These are phyloP conservation scores for Alternaria sp. DNA, from an alignment of 2,329 filamentous ascomycete species.

Conservation along the genomic window DNA sequence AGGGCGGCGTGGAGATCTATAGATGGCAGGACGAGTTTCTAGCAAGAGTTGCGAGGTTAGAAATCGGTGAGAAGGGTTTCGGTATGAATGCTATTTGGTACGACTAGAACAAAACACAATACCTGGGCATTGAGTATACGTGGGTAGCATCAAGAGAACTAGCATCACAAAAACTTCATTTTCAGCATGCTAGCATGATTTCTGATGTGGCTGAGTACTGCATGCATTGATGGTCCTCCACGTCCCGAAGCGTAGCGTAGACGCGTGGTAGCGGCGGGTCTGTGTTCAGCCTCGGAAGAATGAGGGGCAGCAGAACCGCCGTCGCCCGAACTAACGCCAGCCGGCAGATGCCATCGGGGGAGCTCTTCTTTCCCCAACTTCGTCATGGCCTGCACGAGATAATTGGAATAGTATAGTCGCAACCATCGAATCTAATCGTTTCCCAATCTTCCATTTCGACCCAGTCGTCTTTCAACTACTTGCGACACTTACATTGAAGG, in stretches of 20 bases:
- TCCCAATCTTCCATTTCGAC: neutral
- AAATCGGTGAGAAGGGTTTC: conserved; percentile 86
- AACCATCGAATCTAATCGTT: neutral
- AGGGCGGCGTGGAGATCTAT: conserved; percentile 87
- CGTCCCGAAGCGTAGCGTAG: conserved; percentile 1
- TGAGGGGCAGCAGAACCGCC: conserved; percentile 23
- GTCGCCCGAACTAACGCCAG: conserved; percentile 14
- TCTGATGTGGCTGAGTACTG: neutral
- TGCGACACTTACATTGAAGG: neutral
- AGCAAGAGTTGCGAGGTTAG: conserved; percentile 75
- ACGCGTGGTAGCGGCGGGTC: neutral
- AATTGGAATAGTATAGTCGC: conserved; percentile 2
- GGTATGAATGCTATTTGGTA: conserved; percentile 98
- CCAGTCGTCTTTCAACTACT: neutral
- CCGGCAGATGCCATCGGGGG: conserved; percentile 45
- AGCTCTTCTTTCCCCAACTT: conserved; percentile 18
- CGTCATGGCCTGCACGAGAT: conserved; percentile 5
- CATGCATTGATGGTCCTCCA: neutral
- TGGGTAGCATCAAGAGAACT: neutral
- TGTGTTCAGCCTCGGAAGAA: conserved; percentile 35
- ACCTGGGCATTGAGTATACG: neutral
- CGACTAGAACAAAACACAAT: conserved; percentile 58
- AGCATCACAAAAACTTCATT: too few relatives aligned
- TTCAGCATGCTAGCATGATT: neutral
- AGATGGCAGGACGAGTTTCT: conserved; percentile 84